Percentiles rank a stretch among this genome's conserved stretches.
Conservation (phyloP, 257 asterid genomes). For the Oldenlandia corymbosa region DNA sequence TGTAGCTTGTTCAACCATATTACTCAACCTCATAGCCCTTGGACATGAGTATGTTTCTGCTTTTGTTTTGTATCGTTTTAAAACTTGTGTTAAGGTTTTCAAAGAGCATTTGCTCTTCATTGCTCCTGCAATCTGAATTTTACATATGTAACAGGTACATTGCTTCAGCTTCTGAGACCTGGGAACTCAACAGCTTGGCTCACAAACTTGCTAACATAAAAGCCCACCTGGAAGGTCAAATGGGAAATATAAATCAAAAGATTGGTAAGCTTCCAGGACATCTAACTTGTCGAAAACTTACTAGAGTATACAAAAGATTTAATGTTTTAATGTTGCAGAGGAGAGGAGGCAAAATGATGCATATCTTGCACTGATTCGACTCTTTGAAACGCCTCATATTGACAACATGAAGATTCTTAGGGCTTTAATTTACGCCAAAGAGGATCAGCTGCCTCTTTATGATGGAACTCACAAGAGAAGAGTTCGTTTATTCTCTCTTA, state of each 20-base stretch:
- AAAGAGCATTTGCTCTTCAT: too few species aligned
- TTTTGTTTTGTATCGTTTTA: not conserved
- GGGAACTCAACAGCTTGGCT: constrained; percentile 28
- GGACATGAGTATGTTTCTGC: constrained; percentile 59
- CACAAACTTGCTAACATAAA: constrained; percentile 26
- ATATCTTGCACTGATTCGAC: constrained; percentile 16
- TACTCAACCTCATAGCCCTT: constrained; percentile 58
- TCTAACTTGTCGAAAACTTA: too few species aligned
- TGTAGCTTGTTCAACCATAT: constrained; percentile 49
- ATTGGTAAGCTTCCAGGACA: constrained; percentile 13
- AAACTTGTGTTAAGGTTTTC: too few species aligned
- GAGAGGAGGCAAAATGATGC: constrained; percentile 25
- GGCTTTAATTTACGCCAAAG: constrained; percentile 29
- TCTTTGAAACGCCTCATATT: constrained; percentile 22
- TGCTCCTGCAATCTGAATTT: too few species aligned
- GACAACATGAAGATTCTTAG: constrained; percentile 26
- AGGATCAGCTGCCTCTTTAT: constrained; percentile 29
- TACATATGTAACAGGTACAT: constrained; percentile 6
- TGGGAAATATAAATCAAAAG: constrained; percentile 8
- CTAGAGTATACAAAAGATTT: too few species aligned
- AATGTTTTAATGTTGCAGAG: constrained; percentile 15
- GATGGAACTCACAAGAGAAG: constrained; percentile 27
- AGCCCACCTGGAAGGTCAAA: constrained; percentile 21
- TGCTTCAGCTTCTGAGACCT: constrained; percentile 20
- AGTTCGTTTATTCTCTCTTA: constrained; percentile 20